Evolutionary conservation across 306 rosid species (phyloP).

Genomic region (Vigna mungo): DNA sequence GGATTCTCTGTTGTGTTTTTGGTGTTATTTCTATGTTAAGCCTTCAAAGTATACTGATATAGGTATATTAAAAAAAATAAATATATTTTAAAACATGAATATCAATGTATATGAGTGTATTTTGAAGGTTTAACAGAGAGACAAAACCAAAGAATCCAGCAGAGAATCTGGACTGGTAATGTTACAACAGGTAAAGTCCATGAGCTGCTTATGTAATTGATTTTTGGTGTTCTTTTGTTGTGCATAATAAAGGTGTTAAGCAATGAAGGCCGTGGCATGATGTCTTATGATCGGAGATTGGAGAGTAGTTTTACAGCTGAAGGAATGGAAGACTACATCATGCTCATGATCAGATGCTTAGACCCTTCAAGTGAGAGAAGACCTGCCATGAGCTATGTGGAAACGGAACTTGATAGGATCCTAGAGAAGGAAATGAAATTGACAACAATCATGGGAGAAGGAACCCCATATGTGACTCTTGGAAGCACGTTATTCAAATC

Average conservation of each 20-base stretch:
- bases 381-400: conserved; percentile 77
- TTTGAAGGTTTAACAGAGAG: no score
- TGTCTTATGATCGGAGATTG: conserved; percentile 65
- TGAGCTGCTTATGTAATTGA: conserved; percentile 8
- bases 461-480: conserved; percentile 71
- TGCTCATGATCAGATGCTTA: conserved; percentile 62
- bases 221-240: neutral
- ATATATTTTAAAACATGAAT: no score
- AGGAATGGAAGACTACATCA: conserved; percentile 70
- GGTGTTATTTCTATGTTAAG: no score
- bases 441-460: conserved; percentile 92
- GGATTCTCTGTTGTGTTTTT: no score
- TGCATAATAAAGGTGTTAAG: conserved; percentile 57
- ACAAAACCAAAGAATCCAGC: no score
- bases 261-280: conserved; percentile 47
- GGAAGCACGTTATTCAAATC: conserved; percentile 80
- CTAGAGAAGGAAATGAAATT: conserved; percentile 79
- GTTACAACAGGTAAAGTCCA: neutral
- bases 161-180: neutral
- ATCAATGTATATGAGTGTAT: no score
- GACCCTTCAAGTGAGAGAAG: conserved; percentile 77
- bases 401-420: conserved; percentile 77
- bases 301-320: conserved; percentile 77
- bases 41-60: no score
- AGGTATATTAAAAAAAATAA: no score